phyloP scores from a whole-genome alignment of 208 protist genomes.

The Acanthamoeba royreba region DNA sequence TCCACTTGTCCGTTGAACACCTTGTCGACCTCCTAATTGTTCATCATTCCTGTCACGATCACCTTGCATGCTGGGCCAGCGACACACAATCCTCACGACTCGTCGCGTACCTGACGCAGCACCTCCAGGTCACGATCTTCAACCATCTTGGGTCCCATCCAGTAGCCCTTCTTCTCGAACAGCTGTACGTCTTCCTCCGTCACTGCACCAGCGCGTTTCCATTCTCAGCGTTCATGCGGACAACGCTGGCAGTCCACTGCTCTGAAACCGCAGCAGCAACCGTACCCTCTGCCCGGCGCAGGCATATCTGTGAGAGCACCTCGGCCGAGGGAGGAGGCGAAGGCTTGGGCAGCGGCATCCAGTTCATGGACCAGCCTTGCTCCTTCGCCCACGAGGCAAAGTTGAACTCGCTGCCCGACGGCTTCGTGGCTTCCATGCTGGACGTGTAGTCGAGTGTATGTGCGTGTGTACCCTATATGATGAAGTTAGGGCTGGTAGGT shows the following conservation, averaged over 20 bases:
- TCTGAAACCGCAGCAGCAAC: no score
- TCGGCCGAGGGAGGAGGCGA: not conserved
- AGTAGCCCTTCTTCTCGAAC: not conserved
- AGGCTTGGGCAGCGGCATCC: not conserved
- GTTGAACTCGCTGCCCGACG: no score
- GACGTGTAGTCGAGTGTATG: no score
- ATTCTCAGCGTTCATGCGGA: no score
- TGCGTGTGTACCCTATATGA: no score
- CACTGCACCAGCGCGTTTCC: not conserved
- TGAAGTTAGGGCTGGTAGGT: no score
- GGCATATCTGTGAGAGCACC: not conserved
- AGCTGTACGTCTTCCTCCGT: not conserved
- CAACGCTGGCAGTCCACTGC: no score
- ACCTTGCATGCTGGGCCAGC: no score
- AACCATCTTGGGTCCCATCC: not conserved
- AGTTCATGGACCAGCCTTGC: not conserved
- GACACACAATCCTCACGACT: no score
- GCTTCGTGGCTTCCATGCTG: no score
- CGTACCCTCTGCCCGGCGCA: not conserved
- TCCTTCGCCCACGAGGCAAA: not conserved
- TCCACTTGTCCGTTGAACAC: not conserved
- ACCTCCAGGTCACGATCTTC: not conserved
- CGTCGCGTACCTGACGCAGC: not conserved
- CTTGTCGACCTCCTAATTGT: not conserved
- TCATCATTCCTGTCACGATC: not conserved